Conservation (phyloP, 805 yeast species). For the Wickerhamomyces bisporus region DNA sequence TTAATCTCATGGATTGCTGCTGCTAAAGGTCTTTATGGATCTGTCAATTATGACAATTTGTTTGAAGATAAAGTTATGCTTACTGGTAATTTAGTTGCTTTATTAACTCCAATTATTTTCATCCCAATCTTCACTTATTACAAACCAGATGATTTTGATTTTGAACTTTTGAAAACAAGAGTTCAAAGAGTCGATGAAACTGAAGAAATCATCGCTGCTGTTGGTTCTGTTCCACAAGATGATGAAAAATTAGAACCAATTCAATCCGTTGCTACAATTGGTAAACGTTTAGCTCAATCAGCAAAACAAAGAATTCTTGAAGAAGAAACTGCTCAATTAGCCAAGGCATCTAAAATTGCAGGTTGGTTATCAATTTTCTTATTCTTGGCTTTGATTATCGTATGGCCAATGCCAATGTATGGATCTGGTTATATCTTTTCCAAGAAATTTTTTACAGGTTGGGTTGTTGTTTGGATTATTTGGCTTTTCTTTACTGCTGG, state of each 20-base stretch:
- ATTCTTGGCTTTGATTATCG: conserved; percentile 56
- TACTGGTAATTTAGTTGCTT: conserved; percentile 81
- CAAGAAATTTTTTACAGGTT: conserved; percentile 76
- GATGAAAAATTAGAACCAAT: conserved; percentile 26
- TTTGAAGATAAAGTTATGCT: conserved; percentile 87
- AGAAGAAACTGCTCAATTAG: conserved; percentile 49
- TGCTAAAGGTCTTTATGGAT: conserved; percentile 39
- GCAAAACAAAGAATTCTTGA: conserved; percentile 26
- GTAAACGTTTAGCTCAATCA: conserved; percentile 22
- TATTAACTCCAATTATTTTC: conserved; percentile 63
- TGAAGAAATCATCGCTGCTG: conserved; percentile 50
- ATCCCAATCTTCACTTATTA: conserved; percentile 64
- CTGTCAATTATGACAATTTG: conserved; percentile 47
- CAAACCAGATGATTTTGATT: conserved; percentile 72
- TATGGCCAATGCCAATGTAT: conserved; percentile 96
- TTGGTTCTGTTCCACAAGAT: conserved; percentile 1
- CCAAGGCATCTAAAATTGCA: conserved; percentile 57
- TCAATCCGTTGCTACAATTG: conserved; percentile 27
- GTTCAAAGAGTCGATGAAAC: conserved; percentile 70
- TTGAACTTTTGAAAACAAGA: conserved; percentile 47
- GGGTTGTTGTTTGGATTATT: conserved; percentile 77
- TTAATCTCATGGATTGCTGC: conserved; percentile 62
- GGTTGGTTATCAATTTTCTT: conserved; percentile 54
- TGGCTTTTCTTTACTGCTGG: conserved; percentile 72
- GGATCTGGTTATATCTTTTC: conserved; percentile 75